Evolutionary conservation across 2,329 filamentous ascomycete genomes (phyloP).

Genomic region (Stemphylium vesicarium): DNA sequence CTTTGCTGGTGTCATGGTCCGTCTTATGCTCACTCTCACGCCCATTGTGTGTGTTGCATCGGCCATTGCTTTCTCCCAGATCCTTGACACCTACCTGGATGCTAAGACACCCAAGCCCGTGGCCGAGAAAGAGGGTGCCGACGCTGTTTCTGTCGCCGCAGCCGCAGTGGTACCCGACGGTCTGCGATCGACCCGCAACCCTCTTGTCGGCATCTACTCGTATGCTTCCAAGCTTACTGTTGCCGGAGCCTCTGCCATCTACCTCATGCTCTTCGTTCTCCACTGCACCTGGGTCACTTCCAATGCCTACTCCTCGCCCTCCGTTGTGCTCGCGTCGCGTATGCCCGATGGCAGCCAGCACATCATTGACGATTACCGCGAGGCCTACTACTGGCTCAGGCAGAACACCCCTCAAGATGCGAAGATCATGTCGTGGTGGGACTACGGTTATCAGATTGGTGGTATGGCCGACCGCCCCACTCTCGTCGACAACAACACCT

Average conservation of each 20-base stretch:
- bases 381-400: slow-evolving; percentile 98
- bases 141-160: slow-evolving; percentile 49
- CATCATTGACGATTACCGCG: slow-evolving; percentile 98
- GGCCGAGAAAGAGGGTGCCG: slow-evolving; percentile 46
- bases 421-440: slow-evolving; percentile 99
- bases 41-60: slow-evolving; percentile 95
- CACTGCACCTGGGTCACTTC: slow-evolving; percentile 99
- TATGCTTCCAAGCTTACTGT: slow-evolving; percentile 80
- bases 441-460: slow-evolving; percentile 99
- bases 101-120: slow-evolving; percentile 65
- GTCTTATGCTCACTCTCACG: slow-evolving; percentile 96
- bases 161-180: slow-evolving; percentile 61
- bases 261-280: slow-evolving; percentile 89
- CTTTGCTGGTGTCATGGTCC: slow-evolving; percentile 99
- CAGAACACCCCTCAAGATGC: slow-evolving; percentile 95
- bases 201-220: slow-evolving; percentile 83
- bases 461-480: slow-evolving; percentile 98
- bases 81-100: slow-evolving; percentile 85
- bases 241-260: slow-evolving; percentile 73
- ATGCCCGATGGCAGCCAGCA: slow-evolving; percentile 94
- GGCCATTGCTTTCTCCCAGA: slow-evolving; percentile 83
- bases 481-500: slow-evolving; percentile 98
- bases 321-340: slow-evolving; percentile 90
- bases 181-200: slow-evolving; percentile 73
- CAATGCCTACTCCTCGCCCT: slow-evolving; percentile 97